Conservation (phyloP, 768 basidiomycete species). For the Collybia sp. region DNA sequence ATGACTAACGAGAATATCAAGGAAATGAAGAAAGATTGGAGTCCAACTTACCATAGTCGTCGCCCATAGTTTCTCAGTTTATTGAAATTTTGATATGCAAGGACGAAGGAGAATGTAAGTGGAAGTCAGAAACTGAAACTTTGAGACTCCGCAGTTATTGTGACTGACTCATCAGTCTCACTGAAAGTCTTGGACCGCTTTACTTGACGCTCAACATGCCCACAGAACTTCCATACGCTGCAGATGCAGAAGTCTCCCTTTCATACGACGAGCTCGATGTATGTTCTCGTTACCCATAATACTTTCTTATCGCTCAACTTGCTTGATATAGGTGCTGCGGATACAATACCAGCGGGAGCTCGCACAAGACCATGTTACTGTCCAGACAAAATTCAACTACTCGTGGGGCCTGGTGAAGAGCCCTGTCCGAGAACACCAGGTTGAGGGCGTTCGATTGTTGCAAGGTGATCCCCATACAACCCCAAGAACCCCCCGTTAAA, state of each 20-base stretch:
- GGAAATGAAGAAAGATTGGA: slow-evolving; percentile 16
- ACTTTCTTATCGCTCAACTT: background rate
- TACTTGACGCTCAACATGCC: slow-evolving; percentile 36
- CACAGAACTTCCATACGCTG: slow-evolving; percentile 92
- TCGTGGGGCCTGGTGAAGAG: slow-evolving; percentile 97
- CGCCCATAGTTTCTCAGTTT: slow-evolving; percentile 32
- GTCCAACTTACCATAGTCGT: slow-evolving; percentile 50
- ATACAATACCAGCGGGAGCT: slow-evolving; percentile 88
- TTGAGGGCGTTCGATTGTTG: slow-evolving; percentile 85
- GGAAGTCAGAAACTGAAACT: slow-evolving; percentile 10
- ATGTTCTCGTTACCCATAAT: slow-evolving; percentile 4
- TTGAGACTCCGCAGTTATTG: slow-evolving; percentile 32
- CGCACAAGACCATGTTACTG: slow-evolving; percentile 76
- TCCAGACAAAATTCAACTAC: slow-evolving; percentile 97
- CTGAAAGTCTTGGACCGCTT: background rate
- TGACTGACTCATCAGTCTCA: background rate
- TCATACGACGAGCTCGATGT: slow-evolving; percentile 91
- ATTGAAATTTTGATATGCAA: slow-evolving; percentile 9
- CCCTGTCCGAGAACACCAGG: slow-evolving; percentile 77
- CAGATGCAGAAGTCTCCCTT: slow-evolving; percentile 87
- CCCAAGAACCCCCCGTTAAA: slow-evolving; percentile 4
- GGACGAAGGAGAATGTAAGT: slow-evolving; percentile 18
- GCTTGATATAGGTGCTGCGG: slow-evolving; percentile 61
- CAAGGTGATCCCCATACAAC: slow-evolving; percentile 54
- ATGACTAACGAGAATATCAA: slow-evolving; percentile 15